Evolutionary conservation across 139 green algal genomes (phyloP).

Genomic region (Tetradesmus lagerheimii): DNA sequence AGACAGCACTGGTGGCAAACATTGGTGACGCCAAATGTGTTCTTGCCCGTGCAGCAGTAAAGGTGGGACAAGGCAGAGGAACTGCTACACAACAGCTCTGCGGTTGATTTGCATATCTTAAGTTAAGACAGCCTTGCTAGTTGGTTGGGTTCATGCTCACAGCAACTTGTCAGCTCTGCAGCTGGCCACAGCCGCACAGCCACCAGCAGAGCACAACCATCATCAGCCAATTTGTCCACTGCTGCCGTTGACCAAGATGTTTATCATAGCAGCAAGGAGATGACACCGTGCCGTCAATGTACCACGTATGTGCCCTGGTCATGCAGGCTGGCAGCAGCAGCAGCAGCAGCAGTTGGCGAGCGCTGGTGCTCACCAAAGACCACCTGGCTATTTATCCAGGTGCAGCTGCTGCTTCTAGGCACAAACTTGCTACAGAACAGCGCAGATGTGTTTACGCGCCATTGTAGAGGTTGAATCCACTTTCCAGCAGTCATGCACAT

Average conservation of each 20-base stretch:
- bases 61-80: background rate
- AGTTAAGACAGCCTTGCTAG: too few relatives aligned
- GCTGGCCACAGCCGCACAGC: too few relatives aligned
- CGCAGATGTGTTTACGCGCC: too few relatives aligned
- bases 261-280: background rate
- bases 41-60: background rate
- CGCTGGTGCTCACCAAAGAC: background rate
- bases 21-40: slow-evolving; percentile 4
- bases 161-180: too few relatives aligned
- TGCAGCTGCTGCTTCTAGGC: background rate
- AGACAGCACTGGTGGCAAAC: slow-evolving; percentile 6
- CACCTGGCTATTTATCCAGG: background rate
- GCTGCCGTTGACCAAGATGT: too few relatives aligned
- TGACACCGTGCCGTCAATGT: background rate
- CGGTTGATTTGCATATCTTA: background rate
- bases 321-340: background rate
- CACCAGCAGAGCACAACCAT: too few relatives aligned
- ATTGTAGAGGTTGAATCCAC: too few relatives aligned
- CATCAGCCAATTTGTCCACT: too few relatives aligned
- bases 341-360: background rate
- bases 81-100: background rate
- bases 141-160: too few relatives aligned
- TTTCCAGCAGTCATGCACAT: too few relatives aligned
- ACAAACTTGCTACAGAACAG: too few relatives aligned
- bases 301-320: background rate